Conservation (phyloP, 768 basidiomycete genomes). For the Lactarius vividus region DNA sequence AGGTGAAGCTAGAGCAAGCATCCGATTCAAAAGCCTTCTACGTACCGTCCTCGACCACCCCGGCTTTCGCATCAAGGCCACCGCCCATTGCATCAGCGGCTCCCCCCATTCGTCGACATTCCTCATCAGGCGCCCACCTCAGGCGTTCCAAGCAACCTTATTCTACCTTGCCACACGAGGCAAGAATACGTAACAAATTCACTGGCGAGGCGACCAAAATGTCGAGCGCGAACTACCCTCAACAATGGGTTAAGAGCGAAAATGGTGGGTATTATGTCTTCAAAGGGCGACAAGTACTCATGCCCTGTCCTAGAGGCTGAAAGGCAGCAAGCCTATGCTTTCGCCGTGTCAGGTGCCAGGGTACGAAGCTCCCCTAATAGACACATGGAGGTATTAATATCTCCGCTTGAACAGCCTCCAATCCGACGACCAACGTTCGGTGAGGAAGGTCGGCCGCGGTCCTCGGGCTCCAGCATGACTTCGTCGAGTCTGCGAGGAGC, state of each 20-base stretch:
- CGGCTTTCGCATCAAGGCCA: constrained; percentile 25
- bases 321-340: constrained; percentile 25
- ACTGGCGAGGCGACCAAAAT: constrained; percentile 19
- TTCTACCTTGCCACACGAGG: constrained; percentile 21
- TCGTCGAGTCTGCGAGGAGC: constrained; percentile 58
- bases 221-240: constrained; percentile 23
- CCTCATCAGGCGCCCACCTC: constrained; percentile 13
- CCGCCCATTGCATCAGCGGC: constrained; percentile 14
- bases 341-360: constrained; percentile 29
- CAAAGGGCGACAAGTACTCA: not conserved
- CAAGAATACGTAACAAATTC: constrained; percentile 22
- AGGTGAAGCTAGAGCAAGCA: constrained; percentile 19
- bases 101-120: constrained; percentile 22
- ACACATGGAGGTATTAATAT: constrained; percentile 31
- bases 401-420: constrained; percentile 28
- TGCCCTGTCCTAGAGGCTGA: constrained; percentile 15
- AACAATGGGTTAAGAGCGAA: constrained; percentile 27
- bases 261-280: constrained; percentile 13
- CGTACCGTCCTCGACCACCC: constrained; percentile 41
- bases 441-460: constrained; percentile 33
- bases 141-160: constrained; percentile 28
- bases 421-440: constrained; percentile 29
- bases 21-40: constrained; percentile 40
- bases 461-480: constrained; percentile 44
- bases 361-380: constrained; percentile 22